phyloP scores from a whole-genome alignment of 2,329 filamentous ascomycete species.

The Lasiodiplodia hormozganensis region DNA sequence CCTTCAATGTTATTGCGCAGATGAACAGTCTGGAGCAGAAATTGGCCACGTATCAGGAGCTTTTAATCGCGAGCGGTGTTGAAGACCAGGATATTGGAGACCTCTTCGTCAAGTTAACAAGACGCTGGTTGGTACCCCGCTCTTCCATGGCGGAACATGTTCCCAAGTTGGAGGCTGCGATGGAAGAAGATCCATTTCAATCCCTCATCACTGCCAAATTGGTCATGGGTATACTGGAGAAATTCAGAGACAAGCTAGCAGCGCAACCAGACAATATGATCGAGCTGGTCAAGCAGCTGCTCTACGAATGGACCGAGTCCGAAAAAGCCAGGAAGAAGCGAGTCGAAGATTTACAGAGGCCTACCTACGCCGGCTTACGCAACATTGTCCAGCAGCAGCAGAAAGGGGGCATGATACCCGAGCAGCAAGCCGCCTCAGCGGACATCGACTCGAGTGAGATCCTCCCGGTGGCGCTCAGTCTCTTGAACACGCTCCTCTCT shows the following conservation, averaged over 20 bases:
- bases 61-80: slow-evolving; percentile 58
- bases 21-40: slow-evolving; percentile 41
- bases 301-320: slow-evolving; percentile 54
- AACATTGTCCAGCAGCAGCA: slow-evolving; percentile 36
- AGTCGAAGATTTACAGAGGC: slow-evolving; percentile 31
- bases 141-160: slow-evolving; percentile 22
- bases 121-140: slow-evolving; percentile 60
- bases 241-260: slow-evolving; percentile 68
- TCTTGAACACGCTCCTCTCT: slow-evolving; percentile 46
- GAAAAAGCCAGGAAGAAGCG: slow-evolving; percentile 53
- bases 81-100: slow-evolving; percentile 63
- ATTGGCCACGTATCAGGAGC: slow-evolving; percentile 36
- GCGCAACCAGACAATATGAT: slow-evolving; percentile 70
- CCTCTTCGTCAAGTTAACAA: slow-evolving; percentile 67
- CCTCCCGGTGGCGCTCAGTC: slow-evolving; percentile 49
- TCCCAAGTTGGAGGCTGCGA: slow-evolving; percentile 34
- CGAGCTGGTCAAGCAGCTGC: slow-evolving; percentile 67
- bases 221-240: slow-evolving; percentile 70
- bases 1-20: slow-evolving; percentile 81
- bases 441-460: slow-evolving; percentile 45
- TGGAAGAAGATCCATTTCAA: slow-evolving; percentile 52
- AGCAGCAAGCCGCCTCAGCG: neutral
- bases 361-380: slow-evolving; percentile 38
- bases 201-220: slow-evolving; percentile 66
- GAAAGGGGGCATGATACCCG: neutral